Evolutionary conservation across 1,284 basidiomycete genomes (phyloP).

Genomic region (Rhodofomes roseus): DNA sequence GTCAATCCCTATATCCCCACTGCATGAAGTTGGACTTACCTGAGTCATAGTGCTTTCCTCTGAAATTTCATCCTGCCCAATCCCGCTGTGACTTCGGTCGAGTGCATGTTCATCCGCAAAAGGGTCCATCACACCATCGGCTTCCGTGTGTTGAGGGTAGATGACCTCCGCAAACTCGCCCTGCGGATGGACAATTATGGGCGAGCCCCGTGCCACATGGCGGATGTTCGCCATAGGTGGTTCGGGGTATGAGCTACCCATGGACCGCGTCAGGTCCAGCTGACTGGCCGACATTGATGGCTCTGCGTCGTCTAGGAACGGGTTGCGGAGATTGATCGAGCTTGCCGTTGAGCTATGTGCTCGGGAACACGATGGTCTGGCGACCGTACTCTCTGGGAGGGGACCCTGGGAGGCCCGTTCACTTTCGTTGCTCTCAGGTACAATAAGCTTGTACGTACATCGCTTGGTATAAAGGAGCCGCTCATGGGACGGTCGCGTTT

Average conservation of each 20-base stretch:
- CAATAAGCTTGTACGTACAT: neutral
- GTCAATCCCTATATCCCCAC: neutral
- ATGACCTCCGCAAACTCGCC: constrained; percentile 4
- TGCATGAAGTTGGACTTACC: neutral
- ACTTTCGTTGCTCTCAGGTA: neutral
- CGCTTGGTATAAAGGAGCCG: neutral
- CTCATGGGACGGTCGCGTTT: neutral
- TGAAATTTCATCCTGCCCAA: neutral
- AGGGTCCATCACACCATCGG: neutral
- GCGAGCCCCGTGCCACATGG: constrained; percentile 5
- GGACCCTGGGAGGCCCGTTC: neutral
- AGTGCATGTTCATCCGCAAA: neutral
- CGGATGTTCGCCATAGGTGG: neutral
- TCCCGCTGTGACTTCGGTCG: too few species aligned
- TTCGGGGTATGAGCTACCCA: neutral
- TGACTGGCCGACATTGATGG: constrained; percentile 4
- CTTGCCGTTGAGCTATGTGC: constrained; percentile 2
- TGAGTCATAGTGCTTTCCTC: neutral
- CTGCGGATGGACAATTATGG: constrained; percentile 6
- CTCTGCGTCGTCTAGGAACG: constrained; percentile 4
- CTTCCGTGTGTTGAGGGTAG: neutral
- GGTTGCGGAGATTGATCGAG: constrained; percentile 8
- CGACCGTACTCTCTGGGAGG: neutral
- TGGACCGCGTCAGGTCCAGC: neutral
- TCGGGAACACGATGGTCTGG: neutral